Conservation (phyloP, 805 yeast species). For the Starmerella stigmatis region DNA sequence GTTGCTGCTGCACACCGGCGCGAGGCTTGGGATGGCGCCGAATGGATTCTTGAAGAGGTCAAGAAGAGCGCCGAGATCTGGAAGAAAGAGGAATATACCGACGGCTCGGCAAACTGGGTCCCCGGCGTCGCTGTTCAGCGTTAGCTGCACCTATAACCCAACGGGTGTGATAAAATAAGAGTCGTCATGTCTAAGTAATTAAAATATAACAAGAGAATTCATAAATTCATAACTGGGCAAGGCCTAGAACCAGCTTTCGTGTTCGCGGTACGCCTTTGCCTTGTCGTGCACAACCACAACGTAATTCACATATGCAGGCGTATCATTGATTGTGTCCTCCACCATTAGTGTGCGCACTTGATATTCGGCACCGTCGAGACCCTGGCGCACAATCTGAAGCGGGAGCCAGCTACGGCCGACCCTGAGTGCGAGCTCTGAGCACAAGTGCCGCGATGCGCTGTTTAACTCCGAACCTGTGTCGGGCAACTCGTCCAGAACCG, state of each 20-base stretch:
- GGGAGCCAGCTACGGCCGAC: slow-evolving; percentile 36
- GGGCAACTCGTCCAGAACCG: slow-evolving; percentile 53
- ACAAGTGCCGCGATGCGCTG: slow-evolving; percentile 51
- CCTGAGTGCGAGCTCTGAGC: slow-evolving; percentile 43
- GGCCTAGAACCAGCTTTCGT: slow-evolving; percentile 20
- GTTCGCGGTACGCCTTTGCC: slow-evolving; percentile 26
- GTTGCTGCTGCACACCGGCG: slow-evolving; percentile 39
- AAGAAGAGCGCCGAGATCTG: slow-evolving; percentile 41
- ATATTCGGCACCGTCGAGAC: slow-evolving; percentile 48
- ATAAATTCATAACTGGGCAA: background rate
- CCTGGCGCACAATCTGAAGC: slow-evolving; percentile 53
- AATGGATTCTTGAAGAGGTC: slow-evolving; percentile 37
- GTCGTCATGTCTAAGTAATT: background rate
- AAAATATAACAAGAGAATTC: background rate
- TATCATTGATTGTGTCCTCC: slow-evolving; percentile 51
- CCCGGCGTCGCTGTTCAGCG: slow-evolving; percentile 18
- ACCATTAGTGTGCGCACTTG: slow-evolving; percentile 51
- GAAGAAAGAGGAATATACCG: slow-evolving; percentile 40
- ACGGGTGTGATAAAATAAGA: too few relatives aligned
- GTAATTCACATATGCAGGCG: slow-evolving; percentile 50
- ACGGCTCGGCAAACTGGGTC: slow-evolving; percentile 38
- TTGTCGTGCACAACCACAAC: slow-evolving; percentile 54
- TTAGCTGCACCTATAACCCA: too few relatives aligned
- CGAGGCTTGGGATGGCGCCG: slow-evolving; percentile 41
- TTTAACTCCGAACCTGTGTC: slow-evolving; percentile 59